Conservation (phyloP, 192 early-diverging fungal genomes). For the Coemansia umbellata region DNA sequence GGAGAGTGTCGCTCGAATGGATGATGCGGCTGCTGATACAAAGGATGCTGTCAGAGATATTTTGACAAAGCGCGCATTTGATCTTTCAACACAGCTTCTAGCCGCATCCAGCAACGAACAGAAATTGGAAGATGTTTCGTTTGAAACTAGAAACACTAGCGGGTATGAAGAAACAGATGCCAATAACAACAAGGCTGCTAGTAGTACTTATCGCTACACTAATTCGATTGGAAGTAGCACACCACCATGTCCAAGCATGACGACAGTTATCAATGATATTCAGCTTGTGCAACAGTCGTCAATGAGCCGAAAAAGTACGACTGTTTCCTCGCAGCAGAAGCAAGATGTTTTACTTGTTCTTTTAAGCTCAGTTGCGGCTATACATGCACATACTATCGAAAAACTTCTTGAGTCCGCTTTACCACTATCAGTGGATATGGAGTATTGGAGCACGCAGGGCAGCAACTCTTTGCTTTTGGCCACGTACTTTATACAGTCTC, state of each 20-base stretch:
- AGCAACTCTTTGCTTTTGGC: conserved; percentile 35
- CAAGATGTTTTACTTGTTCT: conserved; percentile 13
- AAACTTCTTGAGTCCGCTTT: conserved; percentile 58
- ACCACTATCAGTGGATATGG: conserved; percentile 58
- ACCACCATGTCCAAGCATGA: conserved; percentile 13
- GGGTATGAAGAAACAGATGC: background rate
- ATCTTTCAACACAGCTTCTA: conserved; percentile 27
- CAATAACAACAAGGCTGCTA: too few relatives aligned
- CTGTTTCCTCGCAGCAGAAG: background rate
- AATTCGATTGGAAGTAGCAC: too few relatives aligned
- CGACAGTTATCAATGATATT: conserved; percentile 13
- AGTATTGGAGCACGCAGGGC: conserved; percentile 63
- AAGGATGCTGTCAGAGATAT: background rate
- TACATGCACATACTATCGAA: conserved; percentile 57
- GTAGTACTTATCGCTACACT: background rate
- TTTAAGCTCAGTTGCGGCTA: conserved; percentile 30
- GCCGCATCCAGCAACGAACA: background rate
- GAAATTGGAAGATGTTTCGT: background rate
- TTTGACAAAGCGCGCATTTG: conserved; percentile 28
- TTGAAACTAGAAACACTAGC: background rate
- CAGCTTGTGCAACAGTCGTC: conserved; percentile 6
- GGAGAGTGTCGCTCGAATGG: background rate
- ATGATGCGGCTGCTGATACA: background rate
- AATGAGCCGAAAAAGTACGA: background rate
- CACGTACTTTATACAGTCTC: conserved; percentile 28